phyloP scores from a whole-genome alignment of 2,329 filamentous ascomycete genomes.

The Fusarium poae region DNA sequence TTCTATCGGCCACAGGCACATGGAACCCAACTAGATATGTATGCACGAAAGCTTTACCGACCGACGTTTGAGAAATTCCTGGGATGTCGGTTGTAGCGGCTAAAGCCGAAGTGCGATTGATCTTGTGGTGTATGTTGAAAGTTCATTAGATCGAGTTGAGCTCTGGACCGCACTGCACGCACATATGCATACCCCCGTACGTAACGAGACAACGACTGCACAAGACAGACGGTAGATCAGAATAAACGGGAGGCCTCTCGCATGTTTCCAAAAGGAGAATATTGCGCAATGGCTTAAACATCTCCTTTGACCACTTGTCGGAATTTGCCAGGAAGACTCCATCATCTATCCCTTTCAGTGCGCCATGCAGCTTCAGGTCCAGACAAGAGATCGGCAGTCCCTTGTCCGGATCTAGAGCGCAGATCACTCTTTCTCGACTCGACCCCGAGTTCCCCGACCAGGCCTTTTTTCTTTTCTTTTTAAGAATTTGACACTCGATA shows the following conservation, averaged over 20 bases:
- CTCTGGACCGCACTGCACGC: not conserved
- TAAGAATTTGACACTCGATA: constrained; percentile 24
- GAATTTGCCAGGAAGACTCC: constrained; percentile 3
- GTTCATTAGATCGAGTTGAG: not conserved
- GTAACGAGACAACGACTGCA: not conserved
- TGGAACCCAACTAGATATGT: constrained; percentile 16
- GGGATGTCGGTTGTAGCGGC: not conserved
- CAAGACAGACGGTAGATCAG: not conserved
- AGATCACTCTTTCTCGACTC: constrained; percentile 32
- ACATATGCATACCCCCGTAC: not conserved
- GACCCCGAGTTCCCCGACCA: not conserved
- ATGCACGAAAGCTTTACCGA: constrained; percentile 12
- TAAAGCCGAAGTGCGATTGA: constrained; percentile 10
- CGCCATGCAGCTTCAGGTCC: constrained; percentile 17
- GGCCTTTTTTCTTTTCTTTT: too few relatives aligned
- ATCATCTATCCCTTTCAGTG: not conserved
- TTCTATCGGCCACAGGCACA: not conserved
- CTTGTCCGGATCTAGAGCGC: constrained; percentile 19
- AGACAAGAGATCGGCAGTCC: constrained; percentile 28
- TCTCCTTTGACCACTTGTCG: constrained; percentile 26
- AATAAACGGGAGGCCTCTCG: constrained; percentile 25
- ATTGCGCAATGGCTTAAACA: not conserved
- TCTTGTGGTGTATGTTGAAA: constrained; percentile 2
- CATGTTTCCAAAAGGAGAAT: not conserved
- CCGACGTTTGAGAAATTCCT: constrained; percentile 11